A percentile compares a stretch with the other conserved stretches of the same genome.
Conservation (phyloP, 257 asterid species). For the Plantago major region DNA sequence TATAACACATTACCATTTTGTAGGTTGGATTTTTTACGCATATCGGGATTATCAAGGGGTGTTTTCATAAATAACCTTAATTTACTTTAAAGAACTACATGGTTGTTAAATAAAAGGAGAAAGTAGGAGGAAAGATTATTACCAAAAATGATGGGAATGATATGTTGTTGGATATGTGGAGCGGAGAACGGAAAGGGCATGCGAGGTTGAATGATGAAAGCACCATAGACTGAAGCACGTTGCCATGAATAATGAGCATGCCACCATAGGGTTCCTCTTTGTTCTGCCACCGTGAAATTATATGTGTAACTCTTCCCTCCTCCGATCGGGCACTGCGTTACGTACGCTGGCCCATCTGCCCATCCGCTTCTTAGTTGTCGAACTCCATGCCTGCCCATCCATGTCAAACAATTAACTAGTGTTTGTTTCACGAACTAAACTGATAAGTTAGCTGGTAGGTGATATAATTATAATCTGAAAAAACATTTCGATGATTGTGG, state of each 20-base stretch:
- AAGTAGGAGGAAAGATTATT: background rate
- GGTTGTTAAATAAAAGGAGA: too few relatives aligned
- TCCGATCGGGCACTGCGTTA: conserved; percentile 75
- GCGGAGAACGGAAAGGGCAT: conserved; percentile 48
- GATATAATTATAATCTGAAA: too few relatives aligned
- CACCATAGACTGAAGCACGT: conserved; percentile 73
- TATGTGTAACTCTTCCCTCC: conserved; percentile 45
- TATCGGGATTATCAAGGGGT: too few relatives aligned
- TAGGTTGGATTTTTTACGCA: too few relatives aligned
- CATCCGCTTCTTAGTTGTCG: conserved; percentile 63
- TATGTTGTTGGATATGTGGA: conserved; percentile 23
- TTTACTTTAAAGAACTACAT: too few relatives aligned
- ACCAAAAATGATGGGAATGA: conserved; percentile 55
- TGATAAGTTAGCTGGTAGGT: too few relatives aligned
- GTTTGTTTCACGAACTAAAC: too few relatives aligned
- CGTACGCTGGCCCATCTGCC: conserved; percentile 87
- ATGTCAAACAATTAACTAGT: too few relatives aligned
- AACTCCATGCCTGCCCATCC: conserved; percentile 61
- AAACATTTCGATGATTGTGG: too few relatives aligned
- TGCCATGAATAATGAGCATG: conserved; percentile 88
- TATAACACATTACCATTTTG: background rate
- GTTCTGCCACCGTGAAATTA: conserved; percentile 45
- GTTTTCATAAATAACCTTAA: too few relatives aligned
- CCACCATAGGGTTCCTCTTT: conserved; percentile 83
- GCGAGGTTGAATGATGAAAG: conserved; percentile 67